A percentile compares a stretch with the other conserved stretches of the same genome.
Conservation (phyloP, 2,329 filamentous ascomycete genomes). For the Aaosphaeria arxii region DNA sequence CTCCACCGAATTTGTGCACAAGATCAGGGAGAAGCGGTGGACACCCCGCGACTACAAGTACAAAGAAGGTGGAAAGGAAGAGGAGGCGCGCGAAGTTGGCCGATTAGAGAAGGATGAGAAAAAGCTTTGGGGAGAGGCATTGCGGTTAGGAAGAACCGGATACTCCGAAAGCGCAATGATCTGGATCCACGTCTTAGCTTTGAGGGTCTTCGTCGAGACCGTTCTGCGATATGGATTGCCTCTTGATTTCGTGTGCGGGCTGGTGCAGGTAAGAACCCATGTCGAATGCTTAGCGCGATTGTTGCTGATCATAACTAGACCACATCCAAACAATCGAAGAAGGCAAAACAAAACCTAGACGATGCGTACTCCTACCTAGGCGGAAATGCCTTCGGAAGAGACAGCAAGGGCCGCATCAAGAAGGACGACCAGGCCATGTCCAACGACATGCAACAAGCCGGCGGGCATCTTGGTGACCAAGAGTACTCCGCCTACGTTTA, state of each 20-base stretch:
- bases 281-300: background rate
- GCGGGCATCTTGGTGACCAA: constrained; percentile 60
- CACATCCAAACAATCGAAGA: constrained; percentile 75
- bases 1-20: constrained; percentile 81
- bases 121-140: constrained; percentile 88
- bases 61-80: constrained; percentile 82
- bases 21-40: constrained; percentile 91
- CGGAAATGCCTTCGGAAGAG: constrained; percentile 87
- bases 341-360: constrained; percentile 67
- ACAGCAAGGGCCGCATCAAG: constrained; percentile 88
- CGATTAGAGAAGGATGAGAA: constrained; percentile 79
- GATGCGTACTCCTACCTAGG: constrained; percentile 85
- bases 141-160: constrained; percentile 82
- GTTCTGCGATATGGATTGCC: constrained; percentile 95
- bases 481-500: constrained; percentile 97
- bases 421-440: constrained; percentile 82
- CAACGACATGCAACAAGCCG: constrained; percentile 79
- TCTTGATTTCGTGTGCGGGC: constrained; percentile 79
- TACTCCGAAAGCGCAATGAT: constrained; percentile 97
- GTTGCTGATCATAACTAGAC: constrained; percentile 55
- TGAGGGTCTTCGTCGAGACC: constrained; percentile 95
- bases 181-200: constrained; percentile 86
- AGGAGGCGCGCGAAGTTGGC: constrained; percentile 83
- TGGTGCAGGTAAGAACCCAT: constrained; percentile 65
- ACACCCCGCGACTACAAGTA: constrained; percentile 93